Evolutionary conservation across 1,284 basidiomycete species (phyloP).

Genomic region (Rhizoctonia solani): DNA sequence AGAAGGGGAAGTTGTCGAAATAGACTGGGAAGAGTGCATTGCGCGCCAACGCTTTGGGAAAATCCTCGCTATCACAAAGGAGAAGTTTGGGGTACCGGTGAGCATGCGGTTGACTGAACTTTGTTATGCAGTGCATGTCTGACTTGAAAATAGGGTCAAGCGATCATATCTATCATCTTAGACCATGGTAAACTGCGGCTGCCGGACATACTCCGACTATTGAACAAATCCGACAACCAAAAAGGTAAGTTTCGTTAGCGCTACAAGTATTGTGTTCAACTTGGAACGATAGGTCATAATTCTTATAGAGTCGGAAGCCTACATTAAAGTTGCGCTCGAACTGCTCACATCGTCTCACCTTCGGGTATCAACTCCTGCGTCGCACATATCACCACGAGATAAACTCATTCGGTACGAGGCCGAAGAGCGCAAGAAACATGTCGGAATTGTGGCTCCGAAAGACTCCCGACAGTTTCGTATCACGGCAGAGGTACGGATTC

Average conservation of each 20-base stretch:
- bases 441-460: constrained; percentile 68
- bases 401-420: constrained; percentile 72
- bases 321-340: constrained; percentile 63
- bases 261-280: neutral
- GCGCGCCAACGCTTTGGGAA: constrained; percentile 76
- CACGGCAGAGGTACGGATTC: constrained; percentile 61
- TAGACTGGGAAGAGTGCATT: constrained; percentile 80
- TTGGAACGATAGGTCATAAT: constrained; percentile 6
- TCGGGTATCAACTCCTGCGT: constrained; percentile 70
- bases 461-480: constrained; percentile 71
- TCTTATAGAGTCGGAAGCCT: constrained; percentile 55
- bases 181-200: constrained; percentile 86
- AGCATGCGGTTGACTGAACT: constrained; percentile 43
- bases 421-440: constrained; percentile 65
- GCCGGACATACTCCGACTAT: constrained; percentile 65
- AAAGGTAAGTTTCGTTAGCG: constrained; percentile 55
- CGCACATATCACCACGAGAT: constrained; percentile 74
- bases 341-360: constrained; percentile 68
- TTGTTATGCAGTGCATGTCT: neutral
- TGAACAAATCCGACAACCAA: constrained; percentile 55
- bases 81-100: constrained; percentile 71
- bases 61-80: constrained; percentile 73
- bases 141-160: constrained; percentile 59
- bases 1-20: constrained; percentile 77
- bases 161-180: constrained; percentile 74